phyloP scores from a whole-genome alignment of 2,329 filamentous ascomycete genomes.

The Chaetomium olivaceum region DNA sequence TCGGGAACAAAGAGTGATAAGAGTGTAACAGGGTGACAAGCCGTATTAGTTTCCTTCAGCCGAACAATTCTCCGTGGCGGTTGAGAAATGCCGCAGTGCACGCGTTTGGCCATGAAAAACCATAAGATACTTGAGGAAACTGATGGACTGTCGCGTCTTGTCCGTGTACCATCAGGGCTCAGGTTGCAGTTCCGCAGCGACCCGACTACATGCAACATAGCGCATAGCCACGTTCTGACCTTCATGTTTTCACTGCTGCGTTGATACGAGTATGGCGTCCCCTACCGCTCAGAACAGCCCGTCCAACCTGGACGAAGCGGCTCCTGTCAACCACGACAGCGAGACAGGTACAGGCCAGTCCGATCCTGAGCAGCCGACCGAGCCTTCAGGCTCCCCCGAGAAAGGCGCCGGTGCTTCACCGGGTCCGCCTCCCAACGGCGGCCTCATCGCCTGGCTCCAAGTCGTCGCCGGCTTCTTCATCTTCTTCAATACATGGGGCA shows the following conservation, averaged over 20 bases:
- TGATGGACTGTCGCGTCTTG: neutral
- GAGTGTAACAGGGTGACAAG: neutral
- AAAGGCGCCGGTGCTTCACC: neutral
- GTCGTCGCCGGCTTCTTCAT: slow-evolving; percentile 53
- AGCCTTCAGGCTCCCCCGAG: neutral
- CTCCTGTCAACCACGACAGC: neutral
- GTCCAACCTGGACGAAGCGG: neutral
- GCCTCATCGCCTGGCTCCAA: slow-evolving; percentile 56
- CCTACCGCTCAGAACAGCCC: neutral
- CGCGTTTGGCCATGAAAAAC: neutral
- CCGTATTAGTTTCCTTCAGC: neutral
- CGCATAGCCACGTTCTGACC: neutral
- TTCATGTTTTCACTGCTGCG: neutral
- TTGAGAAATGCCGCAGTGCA: neutral
- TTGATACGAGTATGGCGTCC: neutral
- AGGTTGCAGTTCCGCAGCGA: neutral
- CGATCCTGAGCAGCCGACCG: neutral
- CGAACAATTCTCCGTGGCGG: neutral
- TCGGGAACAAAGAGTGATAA: neutral
- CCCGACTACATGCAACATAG: neutral
- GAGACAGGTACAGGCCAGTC: neutral
- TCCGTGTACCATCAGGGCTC: neutral
- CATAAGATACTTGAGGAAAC: neutral
- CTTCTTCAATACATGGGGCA: slow-evolving; percentile 60
- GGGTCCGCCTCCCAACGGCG: slow-evolving; percentile 45